A percentile compares a stretch with the other conserved stretches of the same genome.
phyloP scores from a whole-genome alignment of 2,329 filamentous ascomycete species.

The Talaromyces albobiverticillius region DNA sequence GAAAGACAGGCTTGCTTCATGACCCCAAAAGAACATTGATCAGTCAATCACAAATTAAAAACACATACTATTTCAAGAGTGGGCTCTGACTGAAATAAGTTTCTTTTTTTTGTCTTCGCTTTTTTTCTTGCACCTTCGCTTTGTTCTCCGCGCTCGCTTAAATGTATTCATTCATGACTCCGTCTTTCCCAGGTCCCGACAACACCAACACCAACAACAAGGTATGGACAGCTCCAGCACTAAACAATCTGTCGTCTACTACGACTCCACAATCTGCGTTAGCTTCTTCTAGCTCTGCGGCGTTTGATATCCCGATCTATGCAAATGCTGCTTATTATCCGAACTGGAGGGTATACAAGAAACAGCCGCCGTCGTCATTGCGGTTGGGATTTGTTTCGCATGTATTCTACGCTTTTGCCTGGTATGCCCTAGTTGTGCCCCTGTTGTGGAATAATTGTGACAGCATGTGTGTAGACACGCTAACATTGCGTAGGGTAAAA shows the following conservation, averaged over 20 bases:
- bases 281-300: slow-evolving; percentile 15
- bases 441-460: too few relatives aligned
- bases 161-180: slow-evolving; percentile 18
- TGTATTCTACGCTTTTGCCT: slow-evolving; percentile 79
- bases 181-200: slow-evolving; percentile 15
- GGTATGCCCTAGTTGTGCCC: slow-evolving; percentile 35
- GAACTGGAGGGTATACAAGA: slow-evolving; percentile 71
- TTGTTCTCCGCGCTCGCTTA: background rate
- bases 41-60: background rate
- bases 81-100: slow-evolving; percentile 2
- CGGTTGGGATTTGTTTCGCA: slow-evolving; percentile 76
- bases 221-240: slow-evolving; percentile 8
- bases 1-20: too few relatives aligned
- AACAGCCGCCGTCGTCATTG: slow-evolving; percentile 69
- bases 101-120: background rate
- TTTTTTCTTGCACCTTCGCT: too few relatives aligned
- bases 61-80: background rate
- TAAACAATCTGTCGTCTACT: slow-evolving; percentile 14
- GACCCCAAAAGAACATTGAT: too few relatives aligned
- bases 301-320: slow-evolving; percentile 38
- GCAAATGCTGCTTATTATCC: slow-evolving; percentile 80
- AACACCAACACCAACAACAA: too few relatives aligned
- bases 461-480: background rate
- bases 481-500: slow-evolving; percentile 64
- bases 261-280: slow-evolving; percentile 19